Evolutionary conservation across 352 stramenopile species (phyloP), one percentile per base, ranked within the genome.

Genomic region (Detonula confervacea): DNA sequence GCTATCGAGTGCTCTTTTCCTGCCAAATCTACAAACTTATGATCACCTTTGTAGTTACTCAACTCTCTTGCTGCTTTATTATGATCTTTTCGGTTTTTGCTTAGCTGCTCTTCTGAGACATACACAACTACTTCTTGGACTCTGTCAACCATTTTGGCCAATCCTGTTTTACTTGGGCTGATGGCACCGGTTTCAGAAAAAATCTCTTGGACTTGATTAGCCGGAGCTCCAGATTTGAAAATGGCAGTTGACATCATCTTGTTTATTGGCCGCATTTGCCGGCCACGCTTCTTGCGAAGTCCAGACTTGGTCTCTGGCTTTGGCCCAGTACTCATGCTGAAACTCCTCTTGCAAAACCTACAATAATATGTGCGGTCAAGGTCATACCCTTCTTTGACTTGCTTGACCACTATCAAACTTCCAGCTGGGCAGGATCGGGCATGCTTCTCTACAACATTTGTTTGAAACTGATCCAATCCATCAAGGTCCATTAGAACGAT

Each of bases 201-300:
- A 16, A 66, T 6, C 22, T 66, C 24, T 30, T 66, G 24, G 9
- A 66, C 22, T 12, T 66, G 57, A n/a, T 6, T 18, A 6, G 29
- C 57, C 6, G 22, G 57, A 16, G 29, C 29, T 18, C 24, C 57
- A 6, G 9, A 44, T 5, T 55, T 66, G 29, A 55, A 54, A 11
- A 59, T 66, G 59, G 57, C 57, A 4, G 9, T 59, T 20, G 57
- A 16, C 29, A 66, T 54, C n/a, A 54, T 66, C n/a, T 55, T 66
- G 57, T 66, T 66, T 24, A 66, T 55, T 16, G 29, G 22, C 11
- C 57, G 7, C 27, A 20, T 55, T 14, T 66, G 9, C 20, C 24
- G 57, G 3, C 57, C 57, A 25, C 27, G 11, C 33, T 54, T 66
- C 57, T 66, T 66, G 14, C 25, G 57, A 24, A 18, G 27, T n/a